Base-by-base conservation (phyloP, 1,284 basidiomycete genomes). In the Moesziomyces aphidis region DNA sequence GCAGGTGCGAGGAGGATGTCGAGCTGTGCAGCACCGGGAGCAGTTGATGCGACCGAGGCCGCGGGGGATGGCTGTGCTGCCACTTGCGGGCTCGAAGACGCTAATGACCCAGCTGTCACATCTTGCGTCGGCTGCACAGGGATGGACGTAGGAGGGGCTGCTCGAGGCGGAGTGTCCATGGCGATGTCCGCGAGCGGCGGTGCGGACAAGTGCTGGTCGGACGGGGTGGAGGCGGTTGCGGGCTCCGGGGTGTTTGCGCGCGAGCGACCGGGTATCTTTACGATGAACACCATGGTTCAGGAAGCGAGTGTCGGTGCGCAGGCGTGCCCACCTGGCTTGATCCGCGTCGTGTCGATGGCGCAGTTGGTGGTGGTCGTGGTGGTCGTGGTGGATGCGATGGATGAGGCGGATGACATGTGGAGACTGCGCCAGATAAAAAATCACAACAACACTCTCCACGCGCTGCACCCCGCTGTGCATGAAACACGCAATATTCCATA, bases 1-100 rank as follows among this genome's bases (percentile, higher is more conserved):
- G 78, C 70, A 0, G 82, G 81, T 6, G 81, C 78, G 6, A 83
- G 50, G 15, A 81, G 60, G 15, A 84, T 54, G 55, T 84, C 81
- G 42, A 84, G 66, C 10, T 61, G 49, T 11, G 76, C 65, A 1
- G 61, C 47, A 13, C 49, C 5, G 4, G 39, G 42, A 9, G 39
- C 8, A 13, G 49, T 28, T 22, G 13, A 24, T 13, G 23, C 34
- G 10, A n/a, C 13, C 4, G 46, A 19, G 13, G 31, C 23, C 10
- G 21, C 36, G 4, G 36, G 28, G 0, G 24, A 28, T 34, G 59
- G 43, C 9, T 50, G 43, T 52, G 44, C 44, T 15, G 53, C 26
- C 46, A 19, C 43, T 3, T 45, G 44, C 26, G 2, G 10, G 15
- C 24, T 28, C 15, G 21, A 31, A 3, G 52, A 5, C 19, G 50